These are phyloP conservation scores for Lodderomyces metapsilosis DNA, from an alignment of 1,139 yeast species.

Conservation along the genomic window DNA sequence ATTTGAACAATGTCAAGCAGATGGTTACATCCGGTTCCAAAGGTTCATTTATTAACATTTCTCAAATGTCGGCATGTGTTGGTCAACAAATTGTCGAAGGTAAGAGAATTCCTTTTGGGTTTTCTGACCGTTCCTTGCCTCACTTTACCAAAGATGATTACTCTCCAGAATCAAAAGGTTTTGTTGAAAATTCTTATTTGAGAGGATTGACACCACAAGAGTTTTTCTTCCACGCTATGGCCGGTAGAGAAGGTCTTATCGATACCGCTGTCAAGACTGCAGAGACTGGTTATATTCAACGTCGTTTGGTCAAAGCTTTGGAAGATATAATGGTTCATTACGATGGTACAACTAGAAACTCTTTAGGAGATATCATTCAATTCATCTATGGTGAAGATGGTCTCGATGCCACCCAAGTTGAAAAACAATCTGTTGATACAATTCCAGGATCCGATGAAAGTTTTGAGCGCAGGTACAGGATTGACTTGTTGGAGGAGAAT, in stretches of 20 bases:
- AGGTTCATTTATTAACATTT: constrained; percentile 97
- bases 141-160: constrained; percentile 98
- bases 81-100: constrained; percentile 99
- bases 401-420: constrained; percentile 96
- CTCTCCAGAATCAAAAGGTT: constrained; percentile 97
- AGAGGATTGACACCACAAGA: constrained; percentile 99
- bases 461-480: constrained; percentile 81
- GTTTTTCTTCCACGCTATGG: constrained; percentile 99
- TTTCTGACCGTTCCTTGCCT: constrained; percentile 92
- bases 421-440: constrained; percentile 94
- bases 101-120: constrained; percentile 98
- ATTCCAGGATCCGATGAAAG: constrained; percentile 88
- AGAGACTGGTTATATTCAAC: constrained; percentile 98
- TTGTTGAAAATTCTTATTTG: constrained; percentile 93
- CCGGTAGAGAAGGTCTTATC: constrained; percentile 99
- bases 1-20: constrained; percentile 92
- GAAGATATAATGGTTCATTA: constrained; percentile 99
- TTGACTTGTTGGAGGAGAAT: constrained; percentile 77
- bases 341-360: constrained; percentile 97
- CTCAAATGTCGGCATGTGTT: constrained; percentile 99
- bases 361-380: constrained; percentile 93
- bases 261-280: constrained; percentile 99
- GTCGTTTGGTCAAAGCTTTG: constrained; percentile 96
- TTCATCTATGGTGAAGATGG: constrained; percentile 99
- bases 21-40: constrained; percentile 99